phyloP scores from a whole-genome alignment of 225 moss, liverwort and hornwort genomes.

The Physcomitrellopsis africana region DNA sequence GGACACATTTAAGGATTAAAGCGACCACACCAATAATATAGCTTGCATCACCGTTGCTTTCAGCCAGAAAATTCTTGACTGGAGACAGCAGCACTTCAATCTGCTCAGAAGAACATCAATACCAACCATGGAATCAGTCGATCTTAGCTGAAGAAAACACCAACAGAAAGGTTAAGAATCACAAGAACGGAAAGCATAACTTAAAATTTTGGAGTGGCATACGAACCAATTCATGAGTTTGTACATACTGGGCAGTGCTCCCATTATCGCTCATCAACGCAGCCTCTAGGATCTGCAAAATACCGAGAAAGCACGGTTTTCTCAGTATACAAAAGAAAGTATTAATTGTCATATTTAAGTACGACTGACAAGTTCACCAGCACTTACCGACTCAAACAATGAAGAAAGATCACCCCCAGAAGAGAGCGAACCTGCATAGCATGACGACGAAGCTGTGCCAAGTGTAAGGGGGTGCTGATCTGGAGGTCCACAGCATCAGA shows the following conservation, averaged over 20 bases:
- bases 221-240: conserved; percentile 67
- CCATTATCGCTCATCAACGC: conserved; percentile 75
- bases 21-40: conserved; percentile 64
- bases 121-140: conserved; percentile 12
- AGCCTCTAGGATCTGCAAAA: conserved; percentile 66
- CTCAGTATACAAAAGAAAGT: neutral
- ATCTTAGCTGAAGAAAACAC: conserved; percentile 1
- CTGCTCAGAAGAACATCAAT: conserved; percentile 38
- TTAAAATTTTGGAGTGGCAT: neutral
- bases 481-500: conserved; percentile 29
- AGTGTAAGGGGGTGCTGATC: conserved; percentile 47
- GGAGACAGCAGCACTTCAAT: conserved; percentile 70
- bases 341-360: neutral
- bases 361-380: conserved; percentile 6
- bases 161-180: neutral
- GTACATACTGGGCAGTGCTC: conserved; percentile 67
- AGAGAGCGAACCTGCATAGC: conserved; percentile 60
- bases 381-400: neutral
- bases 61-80: conserved; percentile 62
- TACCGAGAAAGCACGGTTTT: neutral
- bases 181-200: neutral
- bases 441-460: conserved; percentile 74
- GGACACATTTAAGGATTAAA: conserved; percentile 70
- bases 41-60: conserved; percentile 55
- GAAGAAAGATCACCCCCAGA: neutral